Percentiles rank a stretch among this genome's conserved stretches.
Conservation (phyloP, 2,329 filamentous ascomycete genomes). For the Pseudohalonectria lignicola region DNA sequence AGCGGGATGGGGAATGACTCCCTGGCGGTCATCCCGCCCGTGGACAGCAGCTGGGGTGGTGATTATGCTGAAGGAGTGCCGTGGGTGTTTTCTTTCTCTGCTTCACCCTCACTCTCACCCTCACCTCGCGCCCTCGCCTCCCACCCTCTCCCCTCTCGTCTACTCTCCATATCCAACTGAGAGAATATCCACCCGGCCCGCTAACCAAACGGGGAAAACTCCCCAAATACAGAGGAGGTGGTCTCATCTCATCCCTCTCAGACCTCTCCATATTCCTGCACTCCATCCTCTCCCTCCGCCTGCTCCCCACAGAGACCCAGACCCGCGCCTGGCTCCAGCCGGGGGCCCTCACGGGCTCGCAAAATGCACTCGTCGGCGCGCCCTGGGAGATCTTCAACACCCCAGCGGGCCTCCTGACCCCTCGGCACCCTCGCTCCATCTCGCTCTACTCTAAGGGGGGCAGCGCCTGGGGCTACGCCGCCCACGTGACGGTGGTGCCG, state of each 20-base stretch:
- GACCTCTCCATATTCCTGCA: background rate
- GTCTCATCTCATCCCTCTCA: background rate
- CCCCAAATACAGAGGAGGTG: background rate
- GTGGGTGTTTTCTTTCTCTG: background rate
- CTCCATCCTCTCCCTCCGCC: background rate
- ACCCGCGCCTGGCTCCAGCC: background rate
- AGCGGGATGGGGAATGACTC: slow-evolving; percentile 7
- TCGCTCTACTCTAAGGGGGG: background rate
- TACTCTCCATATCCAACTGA: no score
- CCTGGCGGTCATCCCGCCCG: slow-evolving; percentile 5
- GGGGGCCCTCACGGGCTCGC: background rate
- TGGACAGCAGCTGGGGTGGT: background rate
- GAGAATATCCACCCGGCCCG: no score
- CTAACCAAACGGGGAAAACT: no score
- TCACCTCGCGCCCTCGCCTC: no score
- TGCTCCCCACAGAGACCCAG: background rate
- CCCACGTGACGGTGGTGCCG: background rate
- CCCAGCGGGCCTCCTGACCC: background rate
- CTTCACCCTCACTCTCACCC: no score
- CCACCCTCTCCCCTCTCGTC: no score
- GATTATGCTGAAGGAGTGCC: background rate
- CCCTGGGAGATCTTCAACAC: background rate
- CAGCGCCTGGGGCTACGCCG: background rate
- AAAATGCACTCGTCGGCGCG: background rate
- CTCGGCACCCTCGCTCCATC: background rate